phyloP scores from a whole-genome alignment of 208 protist genomes.

The Trichomonas tenax region DNA sequence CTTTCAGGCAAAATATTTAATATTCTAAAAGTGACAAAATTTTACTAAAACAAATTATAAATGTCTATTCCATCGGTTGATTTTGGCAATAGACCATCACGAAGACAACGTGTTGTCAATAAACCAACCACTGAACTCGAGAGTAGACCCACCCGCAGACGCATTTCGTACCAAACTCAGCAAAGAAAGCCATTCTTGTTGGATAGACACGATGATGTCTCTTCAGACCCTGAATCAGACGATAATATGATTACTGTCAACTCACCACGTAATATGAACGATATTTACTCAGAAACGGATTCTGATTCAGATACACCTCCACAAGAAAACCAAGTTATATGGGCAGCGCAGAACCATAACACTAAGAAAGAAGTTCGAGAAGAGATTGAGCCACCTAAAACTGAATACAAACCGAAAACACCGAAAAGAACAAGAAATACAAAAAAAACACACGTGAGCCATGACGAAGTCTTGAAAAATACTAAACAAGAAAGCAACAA shows the following conservation, averaged over 20 bases:
- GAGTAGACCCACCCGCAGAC: too few species aligned
- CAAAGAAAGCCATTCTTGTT: neutral
- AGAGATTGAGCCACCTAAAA: neutral
- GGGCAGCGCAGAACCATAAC: neutral
- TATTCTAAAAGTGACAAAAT: too few species aligned
- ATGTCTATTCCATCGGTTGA: too few species aligned
- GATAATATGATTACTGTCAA: neutral
- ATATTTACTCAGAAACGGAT: neutral
- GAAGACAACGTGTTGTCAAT: too few species aligned
- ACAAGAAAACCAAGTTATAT: neutral
- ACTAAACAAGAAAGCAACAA: neutral
- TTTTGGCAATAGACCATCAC: too few species aligned
- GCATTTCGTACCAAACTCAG: too few species aligned
- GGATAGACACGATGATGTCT: neutral
- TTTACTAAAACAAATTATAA: too few species aligned
- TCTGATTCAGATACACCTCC: neutral
- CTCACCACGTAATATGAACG: neutral
- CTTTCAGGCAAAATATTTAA: too few species aligned
- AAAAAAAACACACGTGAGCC: neutral
- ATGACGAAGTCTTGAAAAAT: neutral
- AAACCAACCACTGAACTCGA: too few species aligned
- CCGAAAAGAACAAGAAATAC: neutral
- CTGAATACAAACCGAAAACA: neutral
- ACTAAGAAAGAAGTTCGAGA: neutral
- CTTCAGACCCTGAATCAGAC: neutral